phyloP scores from a whole-genome alignment of 345 rosid genomes.

The Crucihimalaya himalaica region DNA sequence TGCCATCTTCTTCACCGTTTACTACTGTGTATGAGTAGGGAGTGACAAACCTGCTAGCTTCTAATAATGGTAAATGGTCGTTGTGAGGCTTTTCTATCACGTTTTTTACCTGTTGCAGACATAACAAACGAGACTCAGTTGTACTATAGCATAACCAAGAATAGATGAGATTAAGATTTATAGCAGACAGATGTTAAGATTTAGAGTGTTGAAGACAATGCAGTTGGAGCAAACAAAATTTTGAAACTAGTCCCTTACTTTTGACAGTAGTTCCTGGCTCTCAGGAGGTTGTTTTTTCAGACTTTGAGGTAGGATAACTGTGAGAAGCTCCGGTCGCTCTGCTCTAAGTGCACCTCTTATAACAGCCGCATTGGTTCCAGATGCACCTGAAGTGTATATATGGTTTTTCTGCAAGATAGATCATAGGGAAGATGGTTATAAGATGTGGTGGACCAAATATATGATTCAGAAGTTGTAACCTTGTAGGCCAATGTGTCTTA shows the following conservation, averaged over 20 bases:
- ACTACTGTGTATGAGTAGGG: not conserved
- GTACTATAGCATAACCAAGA: not conserved
- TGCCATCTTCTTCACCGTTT: not conserved
- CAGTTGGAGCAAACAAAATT: not conserved
- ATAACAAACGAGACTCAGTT: not conserved
- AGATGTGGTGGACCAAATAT: not conserved
- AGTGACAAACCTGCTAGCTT: constrained; percentile 69
- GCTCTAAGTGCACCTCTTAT: constrained; percentile 97
- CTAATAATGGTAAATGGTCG: constrained; percentile 71
- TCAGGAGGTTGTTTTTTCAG: constrained; percentile 89
- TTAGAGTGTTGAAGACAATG: not conserved
- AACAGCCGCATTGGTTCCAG: constrained; percentile 95
- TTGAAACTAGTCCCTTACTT: constrained; percentile 46
- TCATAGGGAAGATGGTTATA: not conserved
- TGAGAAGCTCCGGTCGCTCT: constrained; percentile 84
- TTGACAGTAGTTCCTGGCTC: constrained; percentile 86
- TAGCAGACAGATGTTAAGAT: not conserved
- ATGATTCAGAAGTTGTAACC: not conserved
- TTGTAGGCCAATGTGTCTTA: constrained; percentile 44
- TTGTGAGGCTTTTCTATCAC: constrained; percentile 80
- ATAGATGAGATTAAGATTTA: not conserved
- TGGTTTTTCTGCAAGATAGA: constrained; percentile 77
- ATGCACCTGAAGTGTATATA: constrained; percentile 93
- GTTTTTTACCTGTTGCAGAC: constrained; percentile 55
- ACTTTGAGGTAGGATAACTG: constrained; percentile 89